A percentile compares a stretch with the other conserved stretches of the same genome.
Conservation (phyloP, 495 filamentous ascomycete species). For the Penicillium angulare region DNA sequence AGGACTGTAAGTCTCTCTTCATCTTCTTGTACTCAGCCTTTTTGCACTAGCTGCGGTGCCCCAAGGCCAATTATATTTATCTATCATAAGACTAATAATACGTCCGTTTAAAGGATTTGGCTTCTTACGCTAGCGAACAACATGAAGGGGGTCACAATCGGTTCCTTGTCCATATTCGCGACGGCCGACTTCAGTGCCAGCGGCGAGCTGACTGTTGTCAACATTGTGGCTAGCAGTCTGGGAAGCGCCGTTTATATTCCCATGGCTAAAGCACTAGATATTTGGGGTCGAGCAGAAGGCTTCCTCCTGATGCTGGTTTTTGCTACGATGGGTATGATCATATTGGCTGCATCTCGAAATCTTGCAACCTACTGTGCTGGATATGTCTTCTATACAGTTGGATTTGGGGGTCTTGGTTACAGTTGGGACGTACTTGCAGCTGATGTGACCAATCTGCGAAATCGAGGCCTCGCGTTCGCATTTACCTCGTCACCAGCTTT, state of each 20-base stretch:
- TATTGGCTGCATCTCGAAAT: slow-evolving; percentile 44
- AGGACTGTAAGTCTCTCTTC: background rate
- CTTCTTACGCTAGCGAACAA: slow-evolving; percentile 40
- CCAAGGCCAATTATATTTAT: no score
- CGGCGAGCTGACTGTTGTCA: slow-evolving; percentile 53
- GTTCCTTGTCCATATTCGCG: slow-evolving; percentile 24
- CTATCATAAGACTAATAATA: background rate
- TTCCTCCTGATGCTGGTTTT: slow-evolving; percentile 45
- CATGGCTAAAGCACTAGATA: slow-evolving; percentile 64
- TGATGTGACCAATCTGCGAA: slow-evolving; percentile 54
- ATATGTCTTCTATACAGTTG: slow-evolving; percentile 42
- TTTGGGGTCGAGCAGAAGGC: slow-evolving; percentile 57
- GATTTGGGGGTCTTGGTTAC: slow-evolving; percentile 52
- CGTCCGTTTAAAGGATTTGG: slow-evolving; percentile 29
- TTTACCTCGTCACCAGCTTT: slow-evolving; percentile 49
- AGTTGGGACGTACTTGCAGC: slow-evolving; percentile 52
- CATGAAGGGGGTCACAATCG: slow-evolving; percentile 27
- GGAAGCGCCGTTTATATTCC: slow-evolving; percentile 41
- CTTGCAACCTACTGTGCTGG: slow-evolving; percentile 45
- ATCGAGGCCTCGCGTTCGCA: slow-evolving; percentile 56
- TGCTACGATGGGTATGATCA: slow-evolving; percentile 34
- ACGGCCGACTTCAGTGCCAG: slow-evolving; percentile 52
- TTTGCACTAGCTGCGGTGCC: no score
- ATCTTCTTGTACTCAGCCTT: background rate
- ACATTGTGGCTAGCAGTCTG: slow-evolving; percentile 46